Evolutionary conservation across 164 flowering plant species (phyloP).

Genomic region (Umbellularia californica): DNA sequence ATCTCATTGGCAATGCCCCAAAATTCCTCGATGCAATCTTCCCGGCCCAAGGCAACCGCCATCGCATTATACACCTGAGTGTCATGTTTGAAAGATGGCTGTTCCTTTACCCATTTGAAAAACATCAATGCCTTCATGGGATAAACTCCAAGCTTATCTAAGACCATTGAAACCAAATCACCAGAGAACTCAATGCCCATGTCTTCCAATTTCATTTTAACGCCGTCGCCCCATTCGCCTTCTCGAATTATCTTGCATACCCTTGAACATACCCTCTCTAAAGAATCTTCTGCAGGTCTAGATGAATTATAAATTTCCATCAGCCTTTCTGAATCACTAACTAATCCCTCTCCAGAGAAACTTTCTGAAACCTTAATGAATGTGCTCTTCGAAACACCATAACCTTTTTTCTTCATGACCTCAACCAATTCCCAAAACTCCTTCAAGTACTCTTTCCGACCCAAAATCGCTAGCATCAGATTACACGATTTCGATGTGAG

Average conservation of each 20-base stretch:
- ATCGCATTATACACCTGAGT: conserved; percentile 48
- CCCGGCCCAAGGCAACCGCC: conserved; percentile 52
- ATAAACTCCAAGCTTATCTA: conserved; percentile 42
- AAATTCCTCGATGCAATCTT: conserved; percentile 51
- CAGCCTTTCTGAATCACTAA: conserved; percentile 44
- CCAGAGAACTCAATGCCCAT: conserved; percentile 34
- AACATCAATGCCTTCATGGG: conserved; percentile 56
- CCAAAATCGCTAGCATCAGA: conserved; percentile 52
- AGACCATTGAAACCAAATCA: conserved; percentile 40
- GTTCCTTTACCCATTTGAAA: conserved; percentile 66
- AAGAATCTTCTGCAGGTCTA: conserved; percentile 34
- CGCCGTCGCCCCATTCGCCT: conserved; percentile 52
- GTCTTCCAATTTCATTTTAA: conserved; percentile 30
- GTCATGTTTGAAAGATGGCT: conserved; percentile 43
- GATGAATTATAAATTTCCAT: conserved; percentile 28
- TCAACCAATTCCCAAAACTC: conserved; percentile 70
- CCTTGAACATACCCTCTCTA: conserved; percentile 25
- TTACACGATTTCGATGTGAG: conserved; percentile 64
- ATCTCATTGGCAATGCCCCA: conserved; percentile 63
- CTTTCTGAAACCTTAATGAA: conserved; percentile 29
- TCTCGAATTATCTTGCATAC: conserved; percentile 39
- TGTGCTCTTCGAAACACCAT: conserved; percentile 39
- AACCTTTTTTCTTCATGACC: conserved; percentile 61
- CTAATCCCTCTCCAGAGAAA: conserved; percentile 47
- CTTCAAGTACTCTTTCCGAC: conserved; percentile 39